Evolutionary conservation across 163 green algal species (phyloP).

Genomic region (Chlamydomonas reinhardtii): DNA sequence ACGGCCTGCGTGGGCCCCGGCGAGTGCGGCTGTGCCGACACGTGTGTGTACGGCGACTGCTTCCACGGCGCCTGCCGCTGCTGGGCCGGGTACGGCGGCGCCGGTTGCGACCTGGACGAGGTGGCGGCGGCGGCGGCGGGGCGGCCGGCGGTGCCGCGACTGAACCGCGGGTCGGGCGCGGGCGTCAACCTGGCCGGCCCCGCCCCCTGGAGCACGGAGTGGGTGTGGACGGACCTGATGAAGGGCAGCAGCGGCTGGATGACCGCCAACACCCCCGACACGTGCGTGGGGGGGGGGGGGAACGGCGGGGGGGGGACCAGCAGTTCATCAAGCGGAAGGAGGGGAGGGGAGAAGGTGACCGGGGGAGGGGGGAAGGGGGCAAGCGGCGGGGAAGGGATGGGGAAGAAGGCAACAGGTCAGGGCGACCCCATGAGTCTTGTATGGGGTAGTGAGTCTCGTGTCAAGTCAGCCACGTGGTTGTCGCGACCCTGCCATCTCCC

Average conservation of each 20-base stretch:
- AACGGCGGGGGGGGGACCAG: no score
- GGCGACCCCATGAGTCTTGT: no score
- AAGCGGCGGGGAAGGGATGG: no score
- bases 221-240: constrained; percentile 33
- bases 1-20: constrained; percentile 12
- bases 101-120: background rate
- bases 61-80: constrained; percentile 29
- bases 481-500: no score
- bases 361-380: no score
- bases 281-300: background rate
- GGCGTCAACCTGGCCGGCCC: background rate
- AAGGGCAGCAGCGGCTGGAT: constrained; percentile 31
- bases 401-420: no score
- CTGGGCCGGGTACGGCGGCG: constrained; percentile 34
- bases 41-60: constrained; percentile 25
- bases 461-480: no score
- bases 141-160: background rate
- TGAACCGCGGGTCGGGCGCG: constrained; percentile 11
- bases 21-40: constrained; percentile 19
- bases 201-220: constrained; percentile 19
- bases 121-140: background rate
- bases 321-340: no score
- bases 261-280: constrained; percentile 18
- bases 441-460: no score
- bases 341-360: background rate